Evolutionary conservation across 768 basidiomycete genomes (phyloP), one percentile per base, ranked within the genome.

Genomic region (Crassisporium funariophilum): DNA sequence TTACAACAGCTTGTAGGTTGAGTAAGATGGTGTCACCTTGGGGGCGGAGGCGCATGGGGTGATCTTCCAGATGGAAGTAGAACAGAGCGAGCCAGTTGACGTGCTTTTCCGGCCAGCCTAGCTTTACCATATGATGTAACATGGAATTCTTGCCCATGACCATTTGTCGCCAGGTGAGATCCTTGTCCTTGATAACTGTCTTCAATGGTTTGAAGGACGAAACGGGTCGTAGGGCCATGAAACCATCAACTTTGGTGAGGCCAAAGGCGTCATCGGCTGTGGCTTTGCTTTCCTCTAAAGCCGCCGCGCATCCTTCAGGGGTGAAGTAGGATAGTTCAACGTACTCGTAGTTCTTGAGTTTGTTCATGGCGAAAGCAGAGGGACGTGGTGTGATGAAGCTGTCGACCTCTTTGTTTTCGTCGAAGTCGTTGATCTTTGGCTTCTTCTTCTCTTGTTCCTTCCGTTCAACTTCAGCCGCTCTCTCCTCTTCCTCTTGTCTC

Each of bases 291-390:
- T 41, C 20, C 13, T 27, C 34, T 4, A 38, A 24, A 2, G 39
- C 46, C 12, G 4, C 15, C 4, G n/a, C 21, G 7, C 47, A 41
- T 17, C 47, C 46, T 21, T 47, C 37, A 1, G 37, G 37, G 5
- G 47, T 48, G 33, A 48, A 48, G 11, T 48, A 48, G 10, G 15
- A 35, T 0, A 48, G 40, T 20, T 48, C 47, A 17, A 48, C 22
- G 16, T 48, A 48, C 5, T 48, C 34, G n/a, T 21, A 21, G 6
- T 13, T 27, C 7, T 48, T 22, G 15, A 48, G 22, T 16, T 48
- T 48, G 47, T 48, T 29, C 19, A 42, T n/a, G 0, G 47, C 40
- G 11, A 41, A 48, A 1, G 20, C 17, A 0, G 47, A n/a, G 0
- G 47, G 47, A 3, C 47, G 17, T 19, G 13, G 39, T 21, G 20